These are phyloP conservation scores for Solanum corneliomulleri DNA, from an alignment of 257 asterid genomes.

Conservation along the genomic window DNA sequence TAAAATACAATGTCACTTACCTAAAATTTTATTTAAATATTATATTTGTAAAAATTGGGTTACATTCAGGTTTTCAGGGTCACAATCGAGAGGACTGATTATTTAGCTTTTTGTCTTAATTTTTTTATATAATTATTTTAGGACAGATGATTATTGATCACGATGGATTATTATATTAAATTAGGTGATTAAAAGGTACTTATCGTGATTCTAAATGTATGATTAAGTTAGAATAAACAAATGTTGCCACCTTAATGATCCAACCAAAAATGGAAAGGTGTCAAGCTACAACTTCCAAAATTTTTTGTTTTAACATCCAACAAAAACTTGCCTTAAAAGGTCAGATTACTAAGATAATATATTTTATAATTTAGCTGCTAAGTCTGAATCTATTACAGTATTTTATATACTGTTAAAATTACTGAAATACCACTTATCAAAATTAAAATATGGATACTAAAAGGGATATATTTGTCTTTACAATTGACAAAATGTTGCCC, in stretches of 20 bases:
- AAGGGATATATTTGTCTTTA: background rate
- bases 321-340: conserved; percentile 28
- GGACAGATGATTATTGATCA: background rate
- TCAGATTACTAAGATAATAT: conserved; percentile 21
- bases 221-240: background rate
- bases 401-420: background rate
- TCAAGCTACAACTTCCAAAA: background rate
- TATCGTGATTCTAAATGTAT: background rate
- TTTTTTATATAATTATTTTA: no score
- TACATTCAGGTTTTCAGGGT: no score
- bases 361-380: background rate
- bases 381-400: background rate
- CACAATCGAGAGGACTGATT: no score
- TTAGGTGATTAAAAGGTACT: background rate
- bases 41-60: no score
- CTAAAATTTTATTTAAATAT: no score
- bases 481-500: background rate
- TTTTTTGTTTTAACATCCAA: background rate
- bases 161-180: background rate
- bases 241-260: conserved; percentile 1
- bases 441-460: background rate
- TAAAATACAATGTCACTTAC: no score
- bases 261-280: conserved; percentile 12
- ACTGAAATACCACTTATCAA: background rate
- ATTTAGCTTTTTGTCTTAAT: background rate